These are phyloP conservation scores for Beauveria brongniartii DNA, from an alignment of 2,329 filamentous ascomycete genomes.

Conservation along the genomic window DNA sequence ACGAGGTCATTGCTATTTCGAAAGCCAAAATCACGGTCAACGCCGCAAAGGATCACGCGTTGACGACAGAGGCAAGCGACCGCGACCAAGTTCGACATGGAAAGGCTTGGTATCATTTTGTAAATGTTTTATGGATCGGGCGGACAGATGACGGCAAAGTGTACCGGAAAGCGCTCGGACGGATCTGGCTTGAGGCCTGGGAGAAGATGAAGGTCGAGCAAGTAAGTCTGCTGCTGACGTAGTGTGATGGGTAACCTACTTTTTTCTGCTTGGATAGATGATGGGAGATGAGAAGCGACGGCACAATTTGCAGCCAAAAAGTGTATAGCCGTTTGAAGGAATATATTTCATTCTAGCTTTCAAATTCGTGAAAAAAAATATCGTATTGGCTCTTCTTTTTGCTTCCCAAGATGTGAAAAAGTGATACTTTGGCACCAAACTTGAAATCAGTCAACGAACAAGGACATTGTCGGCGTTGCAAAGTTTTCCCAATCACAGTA, in stretches of 20 bases:
- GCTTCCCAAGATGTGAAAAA: too few species aligned
- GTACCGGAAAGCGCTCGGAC: constrained; percentile 9
- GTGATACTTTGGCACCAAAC: too few species aligned
- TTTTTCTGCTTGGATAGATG: neutral
- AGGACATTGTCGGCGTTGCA: too few species aligned
- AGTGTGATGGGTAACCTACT: neutral
- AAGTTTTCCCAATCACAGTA: too few species aligned
- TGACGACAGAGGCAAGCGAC: neutral
- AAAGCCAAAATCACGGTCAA: neutral
- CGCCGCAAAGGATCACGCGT: neutral
- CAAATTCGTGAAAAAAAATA: too few species aligned
- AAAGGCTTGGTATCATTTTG: neutral
- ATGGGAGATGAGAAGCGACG: neutral
- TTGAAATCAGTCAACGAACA: too few species aligned
- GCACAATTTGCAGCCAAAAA: too few species aligned
- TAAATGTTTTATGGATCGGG: constrained; percentile 11
- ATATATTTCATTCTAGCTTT: too few species aligned
- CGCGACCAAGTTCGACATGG: neutral
- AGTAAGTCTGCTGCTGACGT: neutral
- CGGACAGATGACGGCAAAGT: neutral
- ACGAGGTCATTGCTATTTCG: constrained; percentile 10
- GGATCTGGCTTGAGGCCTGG: constrained; percentile 7
- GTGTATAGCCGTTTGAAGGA: too few species aligned
- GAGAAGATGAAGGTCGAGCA: constrained; percentile 7
- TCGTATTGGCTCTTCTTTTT: too few species aligned